phyloP scores from a whole-genome alignment of 73 alveolate genomes.

The Paramecium sonneborni region DNA sequence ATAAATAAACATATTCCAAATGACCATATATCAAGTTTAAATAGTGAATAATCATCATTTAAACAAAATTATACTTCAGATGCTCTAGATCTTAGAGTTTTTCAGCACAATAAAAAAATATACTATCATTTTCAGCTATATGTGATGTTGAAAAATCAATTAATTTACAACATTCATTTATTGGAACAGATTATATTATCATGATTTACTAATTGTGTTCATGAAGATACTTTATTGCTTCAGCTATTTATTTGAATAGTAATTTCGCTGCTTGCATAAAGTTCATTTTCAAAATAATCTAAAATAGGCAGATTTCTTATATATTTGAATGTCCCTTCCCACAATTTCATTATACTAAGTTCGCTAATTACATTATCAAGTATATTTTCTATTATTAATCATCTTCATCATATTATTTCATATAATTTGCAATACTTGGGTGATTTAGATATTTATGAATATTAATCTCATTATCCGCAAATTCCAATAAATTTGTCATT shows the following conservation, averaged over 20 bases:
- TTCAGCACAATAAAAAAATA: constrained; percentile 41
- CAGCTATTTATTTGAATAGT: not conserved
- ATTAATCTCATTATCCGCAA: constrained; percentile 28
- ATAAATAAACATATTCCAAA: constrained; percentile 25
- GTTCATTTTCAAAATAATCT: not conserved
- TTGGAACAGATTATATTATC: not conserved
- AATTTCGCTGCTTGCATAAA: not conserved
- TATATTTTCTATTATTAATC: not conserved
- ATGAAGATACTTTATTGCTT: not conserved
- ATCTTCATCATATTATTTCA: constrained; percentile 1
- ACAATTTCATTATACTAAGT: not conserved
- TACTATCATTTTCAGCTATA: not conserved
- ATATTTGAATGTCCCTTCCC: not conserved
- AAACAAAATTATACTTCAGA: constrained; percentile 48
- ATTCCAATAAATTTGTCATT: constrained; percentile 23
- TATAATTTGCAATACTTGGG: not conserved
- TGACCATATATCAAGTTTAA: constrained; percentile 40
- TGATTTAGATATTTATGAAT: constrained; percentile 24
- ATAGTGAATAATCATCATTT: constrained; percentile 20
- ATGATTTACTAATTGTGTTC: not conserved
- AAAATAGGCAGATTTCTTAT: not conserved
- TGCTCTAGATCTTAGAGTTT: constrained; percentile 27
- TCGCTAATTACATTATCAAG: not conserved
- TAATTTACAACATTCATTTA: not conserved
- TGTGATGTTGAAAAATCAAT: constrained; percentile 8